These are phyloP conservation scores for Bathelium albidoporum DNA, from an alignment of 495 filamentous ascomycete genomes.

Conservation along the genomic window DNA sequence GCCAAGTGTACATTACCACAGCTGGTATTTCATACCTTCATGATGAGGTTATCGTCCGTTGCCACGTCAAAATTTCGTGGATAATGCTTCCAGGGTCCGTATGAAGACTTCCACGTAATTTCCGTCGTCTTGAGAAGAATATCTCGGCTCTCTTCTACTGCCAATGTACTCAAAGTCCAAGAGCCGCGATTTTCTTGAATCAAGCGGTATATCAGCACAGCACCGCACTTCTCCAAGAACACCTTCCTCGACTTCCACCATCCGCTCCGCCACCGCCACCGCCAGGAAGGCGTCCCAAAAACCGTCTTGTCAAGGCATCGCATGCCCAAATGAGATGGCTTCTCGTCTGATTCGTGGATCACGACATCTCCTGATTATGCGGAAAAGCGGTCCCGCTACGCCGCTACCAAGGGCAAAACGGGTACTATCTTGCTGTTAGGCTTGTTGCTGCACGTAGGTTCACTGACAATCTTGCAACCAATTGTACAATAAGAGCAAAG, in stretches of 20 bases:
- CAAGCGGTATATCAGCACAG: constrained; percentile 9
- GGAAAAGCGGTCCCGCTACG: constrained; percentile 45
- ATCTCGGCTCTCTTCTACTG: neutral
- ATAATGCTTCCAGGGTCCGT: neutral
- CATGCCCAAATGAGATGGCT: constrained; percentile 45
- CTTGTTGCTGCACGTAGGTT: neutral
- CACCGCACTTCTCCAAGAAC: constrained; percentile 24
- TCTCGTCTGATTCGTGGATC: constrained; percentile 43
- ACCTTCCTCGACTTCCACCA: constrained; percentile 49
- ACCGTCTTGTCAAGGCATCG: constrained; percentile 48
- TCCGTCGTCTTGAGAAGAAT: neutral
- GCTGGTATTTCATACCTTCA: no score
- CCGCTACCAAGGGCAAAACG: constrained; percentile 37
- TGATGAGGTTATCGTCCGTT: no score
- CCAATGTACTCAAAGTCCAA: neutral
- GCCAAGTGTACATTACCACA: no score
- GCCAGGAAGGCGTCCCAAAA: constrained; percentile 52
- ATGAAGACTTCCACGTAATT: neutral
- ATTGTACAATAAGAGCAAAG: neutral
- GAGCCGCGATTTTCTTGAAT: constrained; percentile 4
- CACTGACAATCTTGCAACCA: neutral
- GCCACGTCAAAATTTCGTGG: neutral
- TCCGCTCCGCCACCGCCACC: constrained; percentile 43
- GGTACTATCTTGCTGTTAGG: neutral
- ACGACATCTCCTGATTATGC: constrained; percentile 49